Evolutionary conservation across 257 asterid species (phyloP), one percentile per base, ranked within the genome.

Genomic region (Ilex asprella): DNA sequence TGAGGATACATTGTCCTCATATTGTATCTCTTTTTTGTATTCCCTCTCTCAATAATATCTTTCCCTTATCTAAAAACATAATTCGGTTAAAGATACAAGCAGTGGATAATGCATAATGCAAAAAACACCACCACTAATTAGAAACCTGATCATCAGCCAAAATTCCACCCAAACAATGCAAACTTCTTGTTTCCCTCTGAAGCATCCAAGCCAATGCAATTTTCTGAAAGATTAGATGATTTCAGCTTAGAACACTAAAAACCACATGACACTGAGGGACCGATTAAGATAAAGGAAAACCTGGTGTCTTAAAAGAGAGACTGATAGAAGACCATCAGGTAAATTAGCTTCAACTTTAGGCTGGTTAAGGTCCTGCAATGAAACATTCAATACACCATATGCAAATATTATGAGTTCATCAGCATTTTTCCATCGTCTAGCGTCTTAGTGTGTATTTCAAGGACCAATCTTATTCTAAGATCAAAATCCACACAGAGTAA

Each of bases 71-170:
- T 50, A 11, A 50, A 14, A 12, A 11, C 21, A 50, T 0, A 50
- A 50, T 12, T 50, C 57, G 5, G 57, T 7, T 53, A 43, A 62
- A 62, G 57, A 16, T 53, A 27, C 59, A 63, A 35, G 5, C 8
- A 3, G 5, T 70, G 47, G 10, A 60, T 62, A 12, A 43, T 43
- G 21, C 41, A 63, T 64, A 59, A 51, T 50, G 31, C 57, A 66
- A 55, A 71, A 58, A 51, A 60, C 47, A 14, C 39, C 64, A 53
- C 3, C 14, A 51, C 21, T 50, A 59, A 31, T 60, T 58, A 67
- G 56, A 71, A 52, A 92, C 99, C 97, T 93, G 99, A 78, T 93
- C 99, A 77, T 93, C 99, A 69, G 99, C 99, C 73, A 93, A 76
- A 76, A 93, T 85, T 50, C 99, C 99, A 59, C 99, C 99, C 69